Evolutionary conservation across 192 early-diverging fungal species (phyloP).

Genomic region (Coemansia nantahalensis): DNA sequence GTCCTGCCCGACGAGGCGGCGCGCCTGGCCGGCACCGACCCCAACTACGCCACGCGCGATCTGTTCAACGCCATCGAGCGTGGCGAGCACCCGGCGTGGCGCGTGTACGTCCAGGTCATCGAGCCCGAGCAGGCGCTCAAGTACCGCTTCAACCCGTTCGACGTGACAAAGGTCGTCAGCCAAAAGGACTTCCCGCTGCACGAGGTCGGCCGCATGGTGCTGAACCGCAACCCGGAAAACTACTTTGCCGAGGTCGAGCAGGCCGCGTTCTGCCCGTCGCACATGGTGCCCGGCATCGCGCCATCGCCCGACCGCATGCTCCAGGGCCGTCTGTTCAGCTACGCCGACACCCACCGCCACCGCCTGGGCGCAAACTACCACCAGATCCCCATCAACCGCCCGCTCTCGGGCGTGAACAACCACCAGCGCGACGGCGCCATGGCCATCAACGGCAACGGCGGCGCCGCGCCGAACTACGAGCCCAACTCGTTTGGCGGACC

Average conservation of each 20-base stretch:
- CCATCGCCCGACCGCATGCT: conserved; percentile 77
- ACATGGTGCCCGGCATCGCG: conserved; percentile 81
- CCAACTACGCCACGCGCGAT: conserved; percentile 75
- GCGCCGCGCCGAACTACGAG: conserved; percentile 66
- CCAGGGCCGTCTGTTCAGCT: conserved; percentile 82
- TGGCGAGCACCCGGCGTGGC: conserved; percentile 71
- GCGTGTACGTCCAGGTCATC: conserved; percentile 72
- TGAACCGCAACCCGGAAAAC: conserved; percentile 82
- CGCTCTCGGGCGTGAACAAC: conserved; percentile 59
- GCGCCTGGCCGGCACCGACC: conserved; percentile 58
- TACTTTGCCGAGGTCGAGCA: conserved; percentile 88
- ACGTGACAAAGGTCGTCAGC: conserved; percentile 82
- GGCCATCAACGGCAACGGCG: conserved; percentile 62
- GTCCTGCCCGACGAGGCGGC: conserved; percentile 61
- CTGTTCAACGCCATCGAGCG: conserved; percentile 69
- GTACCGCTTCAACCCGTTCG: conserved; percentile 74
- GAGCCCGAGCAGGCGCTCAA: conserved; percentile 66
- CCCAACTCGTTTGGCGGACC: conserved; percentile 65
- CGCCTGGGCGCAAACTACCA: conserved; percentile 78
- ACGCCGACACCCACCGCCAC: conserved; percentile 83
- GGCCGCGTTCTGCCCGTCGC: conserved; percentile 72
- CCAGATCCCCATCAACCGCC: conserved; percentile 82
- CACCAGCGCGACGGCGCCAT: conserved; percentile 77
- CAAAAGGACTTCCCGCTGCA: conserved; percentile 76
- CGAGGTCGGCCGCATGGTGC: conserved; percentile 70